Conservation (phyloP, 2,329 filamentous ascomycete species). For the Trichophaea hybrida region DNA sequence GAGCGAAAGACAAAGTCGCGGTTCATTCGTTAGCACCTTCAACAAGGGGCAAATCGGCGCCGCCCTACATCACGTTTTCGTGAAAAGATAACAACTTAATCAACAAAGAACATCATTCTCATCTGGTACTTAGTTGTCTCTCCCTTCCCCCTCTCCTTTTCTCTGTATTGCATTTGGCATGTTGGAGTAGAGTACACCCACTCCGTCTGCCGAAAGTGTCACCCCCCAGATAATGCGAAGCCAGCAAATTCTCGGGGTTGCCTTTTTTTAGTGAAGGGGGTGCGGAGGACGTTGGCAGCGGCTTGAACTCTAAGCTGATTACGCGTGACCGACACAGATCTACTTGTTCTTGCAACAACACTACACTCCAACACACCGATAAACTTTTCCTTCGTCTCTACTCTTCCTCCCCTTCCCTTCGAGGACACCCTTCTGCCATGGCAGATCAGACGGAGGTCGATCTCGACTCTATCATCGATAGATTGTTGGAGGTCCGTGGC, state of each 20-base stretch:
- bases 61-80: background rate
- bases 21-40: background rate
- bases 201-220: background rate
- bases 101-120: background rate
- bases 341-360: background rate
- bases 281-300: background rate
- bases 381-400: constrained; percentile 12
- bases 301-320: constrained; percentile 4
- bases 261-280: background rate
- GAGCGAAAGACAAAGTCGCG: constrained; percentile 1
- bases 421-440: constrained; percentile 38
- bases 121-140: background rate
- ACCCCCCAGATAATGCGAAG: background rate
- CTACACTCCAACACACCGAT: constrained; percentile 4
- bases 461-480: constrained; percentile 98
- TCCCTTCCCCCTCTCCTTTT: constrained; percentile 9
- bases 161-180: constrained; percentile 1
- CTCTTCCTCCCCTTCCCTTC: constrained; percentile 10
- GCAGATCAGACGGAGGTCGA: constrained; percentile 80
- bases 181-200: background rate
- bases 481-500: constrained; percentile 90
- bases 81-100: constrained; percentile 1
- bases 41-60: background rate
- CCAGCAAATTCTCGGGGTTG: constrained; percentile 2
- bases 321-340: constrained; percentile 6